Evolutionary conservation across 2,329 filamentous ascomycete genomes (phyloP), one percentile per base, ranked within the genome.

Genomic region (Epichloe hybrida): DNA sequence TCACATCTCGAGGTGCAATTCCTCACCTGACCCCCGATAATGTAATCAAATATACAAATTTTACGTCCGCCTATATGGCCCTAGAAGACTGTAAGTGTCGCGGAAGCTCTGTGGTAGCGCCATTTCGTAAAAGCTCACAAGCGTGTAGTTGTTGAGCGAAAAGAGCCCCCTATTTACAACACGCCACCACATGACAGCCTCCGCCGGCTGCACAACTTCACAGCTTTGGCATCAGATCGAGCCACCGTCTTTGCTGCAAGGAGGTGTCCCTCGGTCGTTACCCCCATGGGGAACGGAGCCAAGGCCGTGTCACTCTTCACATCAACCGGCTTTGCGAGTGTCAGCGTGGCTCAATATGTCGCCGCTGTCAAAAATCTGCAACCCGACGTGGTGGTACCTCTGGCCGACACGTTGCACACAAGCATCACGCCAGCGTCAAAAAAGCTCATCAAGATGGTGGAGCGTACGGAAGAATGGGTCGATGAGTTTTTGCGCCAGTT

Each of bases 11-110:
- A 60, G 93, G 93, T 21, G 80, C 79, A 1, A 72, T 97, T 37
- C 89, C 93, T 48, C 93, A 98, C 69, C 69, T 98, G 56, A 86
- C 90, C 3, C 90, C 89, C 39, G 93, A 98, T 71, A 85, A 85
- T 54, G 73, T 93, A 56, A 65, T 69, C 40, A 82, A 80, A 50
- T 73, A 84, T 59, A 81, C 83, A 1, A 64, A 76, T 5, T 73
- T 94, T 53, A 71, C 72, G 31, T 86, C 85, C 27, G 74, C 87
- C 3, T 95, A 95, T 63, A 72, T 93, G 61, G 87, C 85, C 0
- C 71, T 97, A 31, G 93, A 98, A 73, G 93, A 98, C 67, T 97
- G 93, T 96, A 75, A 68, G 86, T 50, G 3, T 15, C 13, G 41
- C 3, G 41, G 17, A 21, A 9, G 27, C 27, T 31, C 27, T 31